Conservation (phyloP, 805 yeast genomes). For the Scheffersomyces coipomensis region DNA sequence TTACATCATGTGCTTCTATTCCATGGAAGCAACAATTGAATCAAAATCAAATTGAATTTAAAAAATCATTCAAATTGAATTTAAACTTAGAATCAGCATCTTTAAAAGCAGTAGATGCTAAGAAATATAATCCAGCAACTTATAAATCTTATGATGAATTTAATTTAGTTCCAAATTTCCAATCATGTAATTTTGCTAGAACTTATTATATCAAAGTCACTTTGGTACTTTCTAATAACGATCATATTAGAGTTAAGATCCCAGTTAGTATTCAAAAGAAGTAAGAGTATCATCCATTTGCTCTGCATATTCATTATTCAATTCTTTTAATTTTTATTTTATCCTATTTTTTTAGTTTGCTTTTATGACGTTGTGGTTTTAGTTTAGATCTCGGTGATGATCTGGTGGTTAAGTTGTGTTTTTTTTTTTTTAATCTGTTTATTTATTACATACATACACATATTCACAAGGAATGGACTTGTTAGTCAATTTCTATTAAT, state of each 20-base stretch:
- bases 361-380: no score
- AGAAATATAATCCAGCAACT: background rate
- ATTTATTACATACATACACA: no score
- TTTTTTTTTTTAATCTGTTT: no score
- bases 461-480: no score
- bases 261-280: constrained; percentile 28
- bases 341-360: no score
- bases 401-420: no score
- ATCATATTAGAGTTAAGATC: constrained; percentile 21
- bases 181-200: constrained; percentile 30
- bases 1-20: constrained; percentile 2
- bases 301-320: no score
- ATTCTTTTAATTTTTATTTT: no score
- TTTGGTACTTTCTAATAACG: constrained; percentile 19
- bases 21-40: constrained; percentile 8
- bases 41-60: background rate
- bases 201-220: constrained; percentile 27
- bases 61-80: constrained; percentile 11
- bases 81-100: constrained; percentile 12
- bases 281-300: no score
- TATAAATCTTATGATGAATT: constrained; percentile 20
- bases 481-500: no score
- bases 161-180: constrained; percentile 37
- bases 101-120: constrained; percentile 11
- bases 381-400: no score